Evolutionary conservation across 495 filamentous ascomycete genomes (phyloP), one percentile per base, ranked within the genome.

Genomic region (Neurospora sp.): DNA sequence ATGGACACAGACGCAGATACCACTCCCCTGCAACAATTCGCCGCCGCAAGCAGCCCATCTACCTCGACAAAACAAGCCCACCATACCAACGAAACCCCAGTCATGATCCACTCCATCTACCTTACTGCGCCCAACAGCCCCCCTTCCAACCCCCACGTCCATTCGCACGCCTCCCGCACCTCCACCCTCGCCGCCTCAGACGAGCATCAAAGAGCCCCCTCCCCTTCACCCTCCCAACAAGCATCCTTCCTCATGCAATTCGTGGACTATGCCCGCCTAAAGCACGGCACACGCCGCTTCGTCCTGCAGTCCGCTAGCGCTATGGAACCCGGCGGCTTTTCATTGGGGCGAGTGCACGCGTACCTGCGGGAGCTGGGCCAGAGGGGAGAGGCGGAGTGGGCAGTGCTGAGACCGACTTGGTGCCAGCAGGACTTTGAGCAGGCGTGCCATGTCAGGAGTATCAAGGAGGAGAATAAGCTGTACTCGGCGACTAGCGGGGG

Each of bases 401-500:
- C 78, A 18, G 82, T 83, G 31, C 66, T 86, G 40, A 54, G 83
- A 73, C 81, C 84, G 20, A 84, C 79, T 12, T 87, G 85, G 84
- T 86, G 86, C 72, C 82, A 83, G 71, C 77, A 83, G 86, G 75
- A 76, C 77, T 60, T 12, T 72, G 74, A 81, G 69, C 81, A 82
- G 39, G 74, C 71, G 0, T 74, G 72, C 49, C 79, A 83, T 70
- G 69, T 78, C 10, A n/a, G 40, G 8, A 74, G 80, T 0, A 82
- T 88, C 75, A 79, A 76, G 10, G 77, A 83, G n/a, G 81, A 85
- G 73, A 77, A 79, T 78, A 82, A 80, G 54, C 77, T 88, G 23
- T 83, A 84, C 76, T 84, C 85, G 31, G 83, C 85, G 7, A 81
- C 83, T 0, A 78, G 82, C 16, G 72, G 82, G 20, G 86, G 85